Percentiles rank a stretch among this genome's conserved stretches.
These are phyloP conservation scores for Phalaenopsis equestris DNA, from an alignment of 106 monocot species.

Conservation along the genomic window DNA sequence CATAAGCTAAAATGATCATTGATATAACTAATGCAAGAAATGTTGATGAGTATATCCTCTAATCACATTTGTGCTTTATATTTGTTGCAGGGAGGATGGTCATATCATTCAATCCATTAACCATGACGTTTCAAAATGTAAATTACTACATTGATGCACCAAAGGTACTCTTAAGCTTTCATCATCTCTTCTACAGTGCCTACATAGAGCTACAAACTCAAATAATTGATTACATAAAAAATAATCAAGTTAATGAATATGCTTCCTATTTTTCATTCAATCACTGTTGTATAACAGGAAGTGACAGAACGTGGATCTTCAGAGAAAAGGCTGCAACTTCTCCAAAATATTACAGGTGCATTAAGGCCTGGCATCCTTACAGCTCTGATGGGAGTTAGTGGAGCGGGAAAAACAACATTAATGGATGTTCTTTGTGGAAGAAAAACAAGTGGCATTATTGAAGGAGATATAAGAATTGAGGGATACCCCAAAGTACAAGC, in stretches of 20 bases:
- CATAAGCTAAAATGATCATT: no score
- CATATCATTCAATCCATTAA: conserved; percentile 14
- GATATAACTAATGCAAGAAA: no score
- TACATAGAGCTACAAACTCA: no score
- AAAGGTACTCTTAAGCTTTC: conserved; percentile 7
- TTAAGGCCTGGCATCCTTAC: conserved; percentile 51
- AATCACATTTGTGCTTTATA: no score
- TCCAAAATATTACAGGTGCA: conserved; percentile 35
- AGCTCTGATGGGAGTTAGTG: conserved; percentile 66
- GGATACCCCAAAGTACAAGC: conserved; percentile 52
- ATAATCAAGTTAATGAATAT: no score
- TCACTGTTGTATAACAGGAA: conserved; percentile 25
- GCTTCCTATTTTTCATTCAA: neutral
- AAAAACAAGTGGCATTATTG: conserved; percentile 55
- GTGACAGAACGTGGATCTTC: conserved; percentile 46
- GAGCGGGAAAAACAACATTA: conserved; percentile 61
- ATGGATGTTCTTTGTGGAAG: conserved; percentile 67
- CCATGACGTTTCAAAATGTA: conserved; percentile 22
- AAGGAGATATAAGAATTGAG: conserved; percentile 51
- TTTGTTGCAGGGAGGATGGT: conserved; percentile 10
- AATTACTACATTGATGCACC: conserved; percentile 20
- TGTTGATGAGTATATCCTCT: no score
- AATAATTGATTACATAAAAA: no score
- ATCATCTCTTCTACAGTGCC: neutral
- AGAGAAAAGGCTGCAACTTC: conserved; percentile 42